Base-by-base conservation (phyloP, 768 basidiomycete genomes). In the Tricholomella constricta region DNA sequence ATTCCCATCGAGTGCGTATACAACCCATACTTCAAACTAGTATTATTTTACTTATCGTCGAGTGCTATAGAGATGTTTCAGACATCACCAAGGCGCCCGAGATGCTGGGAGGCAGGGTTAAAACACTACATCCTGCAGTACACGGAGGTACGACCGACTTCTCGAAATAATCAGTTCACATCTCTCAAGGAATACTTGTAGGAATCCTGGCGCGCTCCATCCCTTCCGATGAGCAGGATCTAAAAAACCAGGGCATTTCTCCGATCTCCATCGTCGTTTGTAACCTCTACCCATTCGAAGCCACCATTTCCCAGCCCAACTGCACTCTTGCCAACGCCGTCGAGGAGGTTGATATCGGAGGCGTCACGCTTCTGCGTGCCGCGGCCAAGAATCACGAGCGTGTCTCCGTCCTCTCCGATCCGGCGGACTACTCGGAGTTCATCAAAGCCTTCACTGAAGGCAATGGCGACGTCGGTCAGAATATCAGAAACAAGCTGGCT, bases 261-360 rank as follows among this genome's bases (percentile, higher is more conserved):
- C 91, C 91, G 56, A 98, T 98, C 73, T 86, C 89, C 51, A 89
- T 99, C 75, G 96, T 99, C 52, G 94, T 97, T 56, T 99, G 97
- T 85, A 99, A 99, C 70, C 85, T 99, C 47, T 98, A 99, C 77
- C 97, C 97, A 0, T 99, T 99, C 76, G 84, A 90, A 27, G 83
- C 86, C 19, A 97, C 95, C 43, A 91, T 96, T 67, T 82, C 95
- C 0, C 84, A 87, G 62, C 91, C 94, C 0, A 83, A 83, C 58
- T 95, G 94, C 73, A 94, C 92, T 10, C 83, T 98, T 54, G 84
- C 91, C 3, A 88, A 89, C 43, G 96, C 96, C 5, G 88, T 98
- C 53, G 97, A 99, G 69, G 97, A 99, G 72, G 89, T 99, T 61
- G 97, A 99, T 72, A 98, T 99, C 52, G 97, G 97, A 6, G 97